A percentile compares a stretch with the other conserved stretches of the same genome.
Evolutionary conservation across 192 early-diverging fungal species (phyloP).

Genomic region (Oehlia diaphana): DNA sequence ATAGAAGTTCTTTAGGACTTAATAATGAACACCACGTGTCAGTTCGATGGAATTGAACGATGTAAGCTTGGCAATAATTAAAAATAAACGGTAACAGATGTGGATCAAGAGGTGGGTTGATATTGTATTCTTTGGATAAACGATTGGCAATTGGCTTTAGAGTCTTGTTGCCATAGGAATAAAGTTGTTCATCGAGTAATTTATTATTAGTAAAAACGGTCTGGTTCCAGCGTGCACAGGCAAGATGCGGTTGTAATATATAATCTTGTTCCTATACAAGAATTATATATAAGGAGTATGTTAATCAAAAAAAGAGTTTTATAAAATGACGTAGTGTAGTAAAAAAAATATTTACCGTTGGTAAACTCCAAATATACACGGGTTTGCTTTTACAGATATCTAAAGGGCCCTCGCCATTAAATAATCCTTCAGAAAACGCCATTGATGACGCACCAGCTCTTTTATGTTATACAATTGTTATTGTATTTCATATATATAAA

Average conservation of each 20-base stretch:
- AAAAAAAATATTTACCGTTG: neutral
- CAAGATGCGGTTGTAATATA: neutral
- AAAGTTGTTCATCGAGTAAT: neutral
- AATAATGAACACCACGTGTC: conserved; percentile 2
- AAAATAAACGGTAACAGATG: neutral
- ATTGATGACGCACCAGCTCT: neutral
- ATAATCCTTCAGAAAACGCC: neutral
- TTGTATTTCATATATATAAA: too few relatives aligned
- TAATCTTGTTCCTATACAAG: neutral
- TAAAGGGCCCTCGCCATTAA: neutral
- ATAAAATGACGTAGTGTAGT: neutral
- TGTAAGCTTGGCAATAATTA: neutral
- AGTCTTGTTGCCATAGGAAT: neutral
- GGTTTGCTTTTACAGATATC: neutral
- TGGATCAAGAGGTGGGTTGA: conserved; percentile 13
- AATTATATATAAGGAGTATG: neutral
- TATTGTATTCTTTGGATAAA: neutral
- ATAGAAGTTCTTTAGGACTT: neutral
- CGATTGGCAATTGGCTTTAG: neutral
- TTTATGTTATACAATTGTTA: neutral
- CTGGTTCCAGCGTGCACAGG: neutral
- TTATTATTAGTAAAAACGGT: neutral
- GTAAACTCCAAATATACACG: neutral
- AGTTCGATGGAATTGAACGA: neutral
- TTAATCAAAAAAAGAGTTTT: neutral